Percentiles rank a stretch among this genome's conserved stretches.
Evolutionary conservation across 2,329 filamentous ascomycete genomes (phyloP).

Genomic region (Cryphonectria parasitica): DNA sequence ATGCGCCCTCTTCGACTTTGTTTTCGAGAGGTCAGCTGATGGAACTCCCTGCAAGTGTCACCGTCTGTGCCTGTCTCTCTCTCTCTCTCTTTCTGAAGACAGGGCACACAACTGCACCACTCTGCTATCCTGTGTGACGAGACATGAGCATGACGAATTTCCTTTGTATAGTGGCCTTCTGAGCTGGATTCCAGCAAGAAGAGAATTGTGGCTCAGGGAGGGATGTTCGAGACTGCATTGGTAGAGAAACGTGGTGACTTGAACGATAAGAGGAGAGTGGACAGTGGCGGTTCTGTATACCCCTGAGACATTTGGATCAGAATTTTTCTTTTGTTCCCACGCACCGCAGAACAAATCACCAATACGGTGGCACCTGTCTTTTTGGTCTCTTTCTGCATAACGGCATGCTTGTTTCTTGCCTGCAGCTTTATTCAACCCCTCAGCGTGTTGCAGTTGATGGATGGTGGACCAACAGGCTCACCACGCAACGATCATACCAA

Average conservation of each 20-base stretch:
- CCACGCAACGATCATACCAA: constrained; percentile 19
- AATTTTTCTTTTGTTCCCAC: constrained; percentile 10
- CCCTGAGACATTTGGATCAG: constrained; percentile 30
- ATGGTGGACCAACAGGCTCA: constrained; percentile 13
- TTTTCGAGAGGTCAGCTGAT: constrained; percentile 26
- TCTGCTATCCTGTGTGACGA: constrained; percentile 29
- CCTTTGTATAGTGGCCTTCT: constrained; percentile 26
- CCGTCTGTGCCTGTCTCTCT: constrained; percentile 25
- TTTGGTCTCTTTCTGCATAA: constrained; percentile 7
- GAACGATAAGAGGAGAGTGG: constrained; percentile 16
- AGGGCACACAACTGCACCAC: constrained; percentile 24
- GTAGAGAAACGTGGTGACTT: background rate
- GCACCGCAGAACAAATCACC: constrained; percentile 21
- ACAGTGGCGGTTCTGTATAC: constrained; percentile 28
- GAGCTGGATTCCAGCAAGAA: constrained; percentile 8
- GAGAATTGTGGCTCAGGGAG: constrained; percentile 11
- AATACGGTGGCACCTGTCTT: constrained; percentile 25
- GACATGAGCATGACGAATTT: constrained; percentile 35
- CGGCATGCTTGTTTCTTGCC: constrained; percentile 13
- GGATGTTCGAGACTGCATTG: constrained; percentile 15
- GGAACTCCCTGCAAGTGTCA: constrained; percentile 15
- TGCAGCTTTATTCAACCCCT: constrained; percentile 15
- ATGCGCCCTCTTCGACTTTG: constrained; percentile 31
- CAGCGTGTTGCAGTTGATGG: constrained; percentile 18
- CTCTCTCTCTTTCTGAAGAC: too few species aligned